Evolutionary conservation across 192 early-diverging fungal genomes (phyloP).

Genomic region (Backusella liffmaniae): DNA sequence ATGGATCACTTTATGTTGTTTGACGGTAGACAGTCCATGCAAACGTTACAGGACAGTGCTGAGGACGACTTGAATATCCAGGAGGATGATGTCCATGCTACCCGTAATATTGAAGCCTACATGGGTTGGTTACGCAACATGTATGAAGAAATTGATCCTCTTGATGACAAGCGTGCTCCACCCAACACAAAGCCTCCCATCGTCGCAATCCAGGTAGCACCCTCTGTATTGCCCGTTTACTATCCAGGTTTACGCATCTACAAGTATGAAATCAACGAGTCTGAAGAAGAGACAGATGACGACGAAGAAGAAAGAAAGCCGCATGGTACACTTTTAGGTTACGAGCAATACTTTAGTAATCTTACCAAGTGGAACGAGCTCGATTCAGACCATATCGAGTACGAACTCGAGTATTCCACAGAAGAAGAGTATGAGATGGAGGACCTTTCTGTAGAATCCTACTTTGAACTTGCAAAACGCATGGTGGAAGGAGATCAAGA

Average conservation of each 20-base stretch:
- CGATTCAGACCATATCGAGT: conserved; percentile 9
- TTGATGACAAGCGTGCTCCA: conserved; percentile 8
- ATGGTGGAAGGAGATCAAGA: conserved; percentile 12
- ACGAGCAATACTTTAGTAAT: conserved; percentile 35
- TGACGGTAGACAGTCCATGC: neutral
- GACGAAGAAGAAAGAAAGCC: neutral
- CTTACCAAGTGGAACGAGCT: conserved; percentile 22
- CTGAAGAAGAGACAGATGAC: neutral
- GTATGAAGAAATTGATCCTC: conserved; percentile 14
- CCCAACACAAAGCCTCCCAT: neutral
- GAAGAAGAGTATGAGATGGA: conserved; percentile 25
- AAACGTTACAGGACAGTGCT: neutral
- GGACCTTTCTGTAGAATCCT: conserved; percentile 23
- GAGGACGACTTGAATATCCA: neutral
- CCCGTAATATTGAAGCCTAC: conserved; percentile 21
- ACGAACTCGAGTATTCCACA: conserved; percentile 35
- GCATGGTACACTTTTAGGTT: conserved; percentile 29
- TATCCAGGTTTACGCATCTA: conserved; percentile 35
- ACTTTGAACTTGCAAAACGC: conserved; percentile 17
- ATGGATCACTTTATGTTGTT: conserved; percentile 31
- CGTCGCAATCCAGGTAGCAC: conserved; percentile 27
- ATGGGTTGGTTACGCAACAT: conserved; percentile 15
- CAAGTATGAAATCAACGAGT: conserved; percentile 21
- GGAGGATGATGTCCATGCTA: neutral
- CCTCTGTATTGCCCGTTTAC: conserved; percentile 38